A percentile compares a stretch with the other conserved stretches of the same genome.
Conservation (phyloP, 257 asterid species). For the Anisodus tanguticus region DNA sequence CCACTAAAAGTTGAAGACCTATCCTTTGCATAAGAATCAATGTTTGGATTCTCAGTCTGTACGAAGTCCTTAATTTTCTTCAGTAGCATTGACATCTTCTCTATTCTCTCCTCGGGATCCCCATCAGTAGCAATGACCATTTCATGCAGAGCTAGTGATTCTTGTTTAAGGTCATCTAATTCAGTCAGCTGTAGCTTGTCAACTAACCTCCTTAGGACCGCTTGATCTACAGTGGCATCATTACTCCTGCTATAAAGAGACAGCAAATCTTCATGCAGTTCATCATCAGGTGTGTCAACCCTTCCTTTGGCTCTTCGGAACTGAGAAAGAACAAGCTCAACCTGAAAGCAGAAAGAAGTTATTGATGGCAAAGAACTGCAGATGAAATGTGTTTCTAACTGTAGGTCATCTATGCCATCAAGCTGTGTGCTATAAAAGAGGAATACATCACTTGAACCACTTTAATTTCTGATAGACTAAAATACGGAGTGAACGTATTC, state of each 20-base stretch:
- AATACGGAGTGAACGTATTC: not conserved
- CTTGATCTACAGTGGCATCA: conserved; percentile 54
- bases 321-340: conserved; percentile 95
- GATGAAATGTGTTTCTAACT: not conserved
- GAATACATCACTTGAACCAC: not conserved
- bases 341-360: conserved; percentile 50
- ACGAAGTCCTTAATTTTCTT: conserved; percentile 96
- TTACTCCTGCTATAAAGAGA: conserved; percentile 57
- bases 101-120: conserved; percentile 90
- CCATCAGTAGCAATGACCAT: conserved; percentile 88
- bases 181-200: conserved; percentile 81
- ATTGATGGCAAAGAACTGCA: not conserved
- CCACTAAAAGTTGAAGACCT: conserved; percentile 54
- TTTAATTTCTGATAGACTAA: not conserved
- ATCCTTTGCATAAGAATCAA: conserved; percentile 48
- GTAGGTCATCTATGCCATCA: not conserved
- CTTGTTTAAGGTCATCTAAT: conserved; percentile 87
- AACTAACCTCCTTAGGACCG: conserved; percentile 64
- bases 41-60: conserved; percentile 75
- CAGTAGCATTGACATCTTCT: conserved; percentile 92
- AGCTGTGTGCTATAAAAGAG: not conserved
- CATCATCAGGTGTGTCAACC: conserved; percentile 72
- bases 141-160: conserved; percentile 97
- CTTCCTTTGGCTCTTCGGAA: conserved; percentile 97
- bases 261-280: conserved; percentile 77